Evolutionary conservation across 495 filamentous ascomycete species (phyloP).

Genomic region (Neurospora sp.): DNA sequence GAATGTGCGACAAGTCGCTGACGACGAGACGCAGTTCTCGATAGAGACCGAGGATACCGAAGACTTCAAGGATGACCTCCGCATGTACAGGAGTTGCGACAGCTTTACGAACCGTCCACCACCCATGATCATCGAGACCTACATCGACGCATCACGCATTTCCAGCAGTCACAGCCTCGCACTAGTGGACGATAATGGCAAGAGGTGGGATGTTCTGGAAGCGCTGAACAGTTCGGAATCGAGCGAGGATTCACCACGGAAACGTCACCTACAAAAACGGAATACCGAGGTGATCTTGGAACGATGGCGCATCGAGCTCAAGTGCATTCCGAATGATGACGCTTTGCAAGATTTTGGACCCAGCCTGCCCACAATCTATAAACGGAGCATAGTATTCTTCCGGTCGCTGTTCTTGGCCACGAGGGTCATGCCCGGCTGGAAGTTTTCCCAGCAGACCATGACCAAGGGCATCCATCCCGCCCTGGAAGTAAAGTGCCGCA

Average conservation of each 20-base stretch:
- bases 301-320: slow-evolving; percentile 79
- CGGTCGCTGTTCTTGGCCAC: slow-evolving; percentile 80
- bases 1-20: background rate
- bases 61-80: slow-evolving; percentile 66
- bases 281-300: slow-evolving; percentile 71
- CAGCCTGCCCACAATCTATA: slow-evolving; percentile 81
- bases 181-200: slow-evolving; percentile 76
- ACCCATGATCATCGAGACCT: slow-evolving; percentile 83
- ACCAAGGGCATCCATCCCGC: slow-evolving; percentile 54
- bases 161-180: slow-evolving; percentile 81
- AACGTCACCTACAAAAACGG: slow-evolving; percentile 24
- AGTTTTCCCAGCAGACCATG: slow-evolving; percentile 61
- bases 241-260: slow-evolving; percentile 38
- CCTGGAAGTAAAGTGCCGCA: slow-evolving; percentile 69
- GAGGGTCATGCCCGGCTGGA: slow-evolving; percentile 80
- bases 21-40: slow-evolving; percentile 58
- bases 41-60: slow-evolving; percentile 89
- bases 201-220: slow-evolving; percentile 85
- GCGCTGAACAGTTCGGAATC: slow-evolving; percentile 58
- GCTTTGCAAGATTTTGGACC: slow-evolving; percentile 52
- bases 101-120: slow-evolving; percentile 68
- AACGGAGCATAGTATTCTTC: slow-evolving; percentile 90
- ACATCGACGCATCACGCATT: slow-evolving; percentile 69
- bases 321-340: slow-evolving; percentile 37
- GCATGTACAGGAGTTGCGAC: slow-evolving; percentile 69